Percentiles rank a stretch among this genome's conserved stretches.
Evolutionary conservation across 495 filamentous ascomycete species (phyloP).

Genomic region (Hyaloscypha finlandica): DNA sequence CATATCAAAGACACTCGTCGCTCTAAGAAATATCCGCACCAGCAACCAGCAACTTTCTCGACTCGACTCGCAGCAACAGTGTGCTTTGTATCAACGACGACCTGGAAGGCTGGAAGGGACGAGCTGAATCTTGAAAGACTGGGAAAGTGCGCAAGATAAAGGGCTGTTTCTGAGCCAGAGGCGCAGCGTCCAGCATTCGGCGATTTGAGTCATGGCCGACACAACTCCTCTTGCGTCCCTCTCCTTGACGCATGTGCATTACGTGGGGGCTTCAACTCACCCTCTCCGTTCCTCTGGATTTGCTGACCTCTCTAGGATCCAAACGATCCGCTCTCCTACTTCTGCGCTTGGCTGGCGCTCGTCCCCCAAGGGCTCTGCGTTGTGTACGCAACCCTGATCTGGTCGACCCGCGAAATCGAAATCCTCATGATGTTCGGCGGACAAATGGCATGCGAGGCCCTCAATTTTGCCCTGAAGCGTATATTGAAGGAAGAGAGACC

Average conservation of each 20-base stretch:
- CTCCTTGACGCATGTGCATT: conserved; percentile 94
- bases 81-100: background rate
- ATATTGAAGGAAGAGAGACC: conserved; percentile 91
- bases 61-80: background rate
- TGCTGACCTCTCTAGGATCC: conserved; percentile 67
- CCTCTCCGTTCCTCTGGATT: background rate
- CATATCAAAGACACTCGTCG: conserved; percentile 1
- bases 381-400: conserved; percentile 84
- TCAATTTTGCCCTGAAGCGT: conserved; percentile 89
- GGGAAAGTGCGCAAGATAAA: background rate
- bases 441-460: conserved; percentile 89
- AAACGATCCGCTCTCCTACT: conserved; percentile 76
- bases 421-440: conserved; percentile 88
- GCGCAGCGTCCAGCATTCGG: background rate
- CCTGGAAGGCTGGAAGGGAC: background rate
- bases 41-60: background rate
- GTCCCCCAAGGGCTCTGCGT: conserved; percentile 89
- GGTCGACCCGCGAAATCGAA: conserved; percentile 88
- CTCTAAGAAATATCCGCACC: background rate
- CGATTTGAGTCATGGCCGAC: conserved; percentile 54
- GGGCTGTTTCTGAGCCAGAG: background rate
- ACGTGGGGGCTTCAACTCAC: conserved; percentile 56
- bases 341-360: conserved; percentile 91
- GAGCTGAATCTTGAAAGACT: background rate
- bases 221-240: conserved; percentile 76